phyloP scores from a whole-genome alignment of 352 stramenopile genomes.

The Phytophthora europaea region DNA sequence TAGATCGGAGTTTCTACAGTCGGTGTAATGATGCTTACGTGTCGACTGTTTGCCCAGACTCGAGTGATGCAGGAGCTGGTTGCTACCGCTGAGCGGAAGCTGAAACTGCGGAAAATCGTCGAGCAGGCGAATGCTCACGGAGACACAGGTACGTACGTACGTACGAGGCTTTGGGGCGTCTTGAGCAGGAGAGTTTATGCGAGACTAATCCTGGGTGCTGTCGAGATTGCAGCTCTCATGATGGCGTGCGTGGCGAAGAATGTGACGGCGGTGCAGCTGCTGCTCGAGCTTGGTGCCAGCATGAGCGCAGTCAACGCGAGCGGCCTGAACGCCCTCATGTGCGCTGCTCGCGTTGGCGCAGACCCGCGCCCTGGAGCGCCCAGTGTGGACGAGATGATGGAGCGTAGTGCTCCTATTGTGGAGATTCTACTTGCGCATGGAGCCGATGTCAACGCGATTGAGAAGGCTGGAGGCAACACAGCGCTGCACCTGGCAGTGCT shows the following conservation, averaged over 20 bases:
- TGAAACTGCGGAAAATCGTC: slow-evolving; percentile 60
- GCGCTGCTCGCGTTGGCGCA: slow-evolving; percentile 62
- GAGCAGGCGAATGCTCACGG: slow-evolving; percentile 76
- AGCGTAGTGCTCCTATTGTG: slow-evolving; percentile 62
- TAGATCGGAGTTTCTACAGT: neutral
- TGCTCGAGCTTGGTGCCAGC: slow-evolving; percentile 58
- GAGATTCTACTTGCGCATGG: slow-evolving; percentile 52
- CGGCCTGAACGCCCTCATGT: slow-evolving; percentile 85
- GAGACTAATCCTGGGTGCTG: neutral
- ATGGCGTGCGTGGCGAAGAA: slow-evolving; percentile 89
- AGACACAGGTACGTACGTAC: slow-evolving; percentile 69
- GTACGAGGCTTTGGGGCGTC: neutral
- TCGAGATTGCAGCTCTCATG: slow-evolving; percentile 72
- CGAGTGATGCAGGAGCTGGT: slow-evolving; percentile 68
- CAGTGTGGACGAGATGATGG: slow-evolving; percentile 44
- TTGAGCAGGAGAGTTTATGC: neutral
- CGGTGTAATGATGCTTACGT: neutral
- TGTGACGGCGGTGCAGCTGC: slow-evolving; percentile 49
- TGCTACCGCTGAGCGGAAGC: slow-evolving; percentile 49
- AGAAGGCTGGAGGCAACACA: slow-evolving; percentile 61
- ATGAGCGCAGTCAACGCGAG: slow-evolving; percentile 54
- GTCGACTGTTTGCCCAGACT: slow-evolving; percentile 38
- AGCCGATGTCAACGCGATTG: slow-evolving; percentile 56
- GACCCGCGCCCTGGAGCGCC: slow-evolving; percentile 36
- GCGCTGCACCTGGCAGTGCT: slow-evolving; percentile 83